Conservation (phyloP, 2,329 filamentous ascomycete genomes). For the Aschersonia sp. region DNA sequence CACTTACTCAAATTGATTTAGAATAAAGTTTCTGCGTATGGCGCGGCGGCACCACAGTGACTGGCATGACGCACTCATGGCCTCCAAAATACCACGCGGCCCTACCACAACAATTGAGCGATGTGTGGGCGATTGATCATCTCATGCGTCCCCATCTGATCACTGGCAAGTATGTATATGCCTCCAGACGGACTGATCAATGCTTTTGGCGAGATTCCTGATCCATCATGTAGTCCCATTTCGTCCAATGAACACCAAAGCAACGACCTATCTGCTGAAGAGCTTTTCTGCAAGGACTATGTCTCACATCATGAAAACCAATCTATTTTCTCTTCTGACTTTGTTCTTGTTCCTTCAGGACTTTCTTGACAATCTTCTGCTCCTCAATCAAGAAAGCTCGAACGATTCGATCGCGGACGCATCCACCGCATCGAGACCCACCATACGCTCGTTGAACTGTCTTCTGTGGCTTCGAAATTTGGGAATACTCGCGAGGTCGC, state of each 20-base stretch:
- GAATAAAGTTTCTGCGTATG: no score
- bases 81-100: no score
- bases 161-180: no score
- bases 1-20: no score
- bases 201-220: no score
- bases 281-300: neutral
- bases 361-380: conserved; percentile 99
- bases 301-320: neutral
- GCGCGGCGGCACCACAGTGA: no score
- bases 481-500: conserved; percentile 93
- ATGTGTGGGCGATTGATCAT: no score
- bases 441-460: conserved; percentile 97
- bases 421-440: conserved; percentile 96
- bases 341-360: conserved; percentile 94
- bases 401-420: conserved; percentile 94
- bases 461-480: conserved; percentile 98
- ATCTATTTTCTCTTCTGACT: conserved; percentile 51
- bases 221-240: no score
- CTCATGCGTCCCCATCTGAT: no score
- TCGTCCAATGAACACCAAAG: neutral
- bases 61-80: no score
- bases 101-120: no score
- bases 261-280: neutral
- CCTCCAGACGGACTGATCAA: no score
- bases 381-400: conserved; percentile 99